Evolutionary conservation across 306 rosid genomes (phyloP).

Genomic region (Quercus glauca): DNA sequence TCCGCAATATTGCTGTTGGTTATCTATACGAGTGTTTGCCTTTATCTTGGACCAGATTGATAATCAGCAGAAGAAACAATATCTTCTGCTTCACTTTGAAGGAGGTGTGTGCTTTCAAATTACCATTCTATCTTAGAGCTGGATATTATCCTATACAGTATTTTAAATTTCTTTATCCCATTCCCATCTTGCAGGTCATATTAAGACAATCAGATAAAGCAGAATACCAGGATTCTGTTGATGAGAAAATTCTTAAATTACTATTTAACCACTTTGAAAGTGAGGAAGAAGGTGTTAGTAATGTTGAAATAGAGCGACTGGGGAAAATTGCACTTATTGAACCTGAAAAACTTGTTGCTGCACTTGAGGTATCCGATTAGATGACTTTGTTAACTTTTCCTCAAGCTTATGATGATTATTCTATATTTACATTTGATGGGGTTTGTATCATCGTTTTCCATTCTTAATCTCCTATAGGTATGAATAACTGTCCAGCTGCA

Average conservation of each 20-base stretch:
- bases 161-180: constrained; percentile 16
- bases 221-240: constrained; percentile 90
- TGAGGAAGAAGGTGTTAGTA: constrained; percentile 98
- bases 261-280: constrained; percentile 94
- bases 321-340: constrained; percentile 97
- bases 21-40: constrained; percentile 91
- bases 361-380: constrained; percentile 70
- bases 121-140: constrained; percentile 7
- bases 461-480: constrained; percentile 45
- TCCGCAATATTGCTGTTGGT: constrained; percentile 96
- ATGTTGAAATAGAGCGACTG: constrained; percentile 90
- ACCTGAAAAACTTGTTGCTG: constrained; percentile 92
- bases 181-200: constrained; percentile 58
- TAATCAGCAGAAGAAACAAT: constrained; percentile 98
- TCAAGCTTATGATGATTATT: constrained; percentile 11
- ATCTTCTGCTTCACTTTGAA: constrained; percentile 95
- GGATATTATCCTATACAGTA: neutral
- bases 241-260: constrained; percentile 86
- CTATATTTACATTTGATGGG: constrained; percentile 20
- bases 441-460: constrained; percentile 1
- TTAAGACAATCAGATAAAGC: constrained; percentile 95
- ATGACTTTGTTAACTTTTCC: constrained; percentile 4
- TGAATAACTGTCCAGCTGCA: constrained; percentile 83
- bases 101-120: constrained; percentile 61
- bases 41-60: constrained; percentile 95